Conservation (phyloP, 2,329 filamentous ascomycete genomes). For the Aspergillus candidus region DNA sequence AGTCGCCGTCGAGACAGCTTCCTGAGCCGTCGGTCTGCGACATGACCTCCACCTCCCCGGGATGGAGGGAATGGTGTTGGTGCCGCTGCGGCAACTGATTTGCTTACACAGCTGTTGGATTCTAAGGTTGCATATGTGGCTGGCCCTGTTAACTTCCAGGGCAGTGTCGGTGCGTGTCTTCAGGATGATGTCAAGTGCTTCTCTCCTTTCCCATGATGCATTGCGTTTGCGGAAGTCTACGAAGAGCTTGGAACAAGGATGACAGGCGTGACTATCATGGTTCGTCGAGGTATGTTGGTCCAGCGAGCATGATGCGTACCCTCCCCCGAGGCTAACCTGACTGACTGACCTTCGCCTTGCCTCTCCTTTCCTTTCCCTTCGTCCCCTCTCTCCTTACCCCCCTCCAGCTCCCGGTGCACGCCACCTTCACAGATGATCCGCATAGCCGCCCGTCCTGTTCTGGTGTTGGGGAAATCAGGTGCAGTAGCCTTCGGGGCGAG, state of each 20-base stretch:
- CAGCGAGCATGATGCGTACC: no score
- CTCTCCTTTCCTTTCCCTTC: no score
- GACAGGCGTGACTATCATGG: slow-evolving; percentile 11
- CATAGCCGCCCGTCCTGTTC: slow-evolving; percentile 22
- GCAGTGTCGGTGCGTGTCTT: slow-evolving; percentile 10
- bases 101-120: slow-evolving; percentile 15
- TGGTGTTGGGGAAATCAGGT: slow-evolving; percentile 18
- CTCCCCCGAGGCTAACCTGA: no score
- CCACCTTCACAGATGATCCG: slow-evolving; percentile 21
- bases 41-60: slow-evolving; percentile 11
- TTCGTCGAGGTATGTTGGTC: background rate
- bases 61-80: slow-evolving; percentile 16
- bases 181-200: slow-evolving; percentile 20
- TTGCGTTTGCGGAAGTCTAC: slow-evolving; percentile 18
- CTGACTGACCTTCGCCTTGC: no score
- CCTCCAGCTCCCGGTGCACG: slow-evolving; percentile 5
- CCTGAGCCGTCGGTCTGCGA: slow-evolving; percentile 10
- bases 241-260: slow-evolving; percentile 13
- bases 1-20: background rate
- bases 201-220: slow-evolving; percentile 12
- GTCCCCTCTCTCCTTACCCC: no score
- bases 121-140: slow-evolving; percentile 16
- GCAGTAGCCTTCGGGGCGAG: slow-evolving; percentile 11
- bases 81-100: slow-evolving; percentile 14
- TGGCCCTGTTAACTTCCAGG: slow-evolving; percentile 4